Percentiles rank a stretch among this genome's conserved stretches.
Conservation (phyloP, 2,329 filamentous ascomycete species). For the Exophiala sp. region DNA sequence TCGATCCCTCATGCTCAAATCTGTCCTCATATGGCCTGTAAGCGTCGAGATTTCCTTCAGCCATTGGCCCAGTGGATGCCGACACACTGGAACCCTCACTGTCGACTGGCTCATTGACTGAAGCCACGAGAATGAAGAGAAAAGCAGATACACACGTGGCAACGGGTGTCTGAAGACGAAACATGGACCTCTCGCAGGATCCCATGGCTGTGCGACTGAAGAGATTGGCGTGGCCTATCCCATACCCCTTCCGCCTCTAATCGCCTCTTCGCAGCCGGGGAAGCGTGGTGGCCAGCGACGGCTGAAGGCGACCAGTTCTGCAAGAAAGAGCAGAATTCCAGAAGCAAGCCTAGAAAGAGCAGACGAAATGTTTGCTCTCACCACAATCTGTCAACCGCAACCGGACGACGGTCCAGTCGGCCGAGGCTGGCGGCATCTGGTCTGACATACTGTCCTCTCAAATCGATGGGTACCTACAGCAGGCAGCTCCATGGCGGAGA, state of each 20-base stretch:
- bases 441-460: slow-evolving; percentile 10
- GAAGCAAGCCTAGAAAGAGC: neutral
- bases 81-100: neutral
- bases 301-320: neutral
- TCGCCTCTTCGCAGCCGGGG: neutral
- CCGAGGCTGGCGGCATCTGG: neutral
- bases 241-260: neutral
- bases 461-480: slow-evolving; percentile 22
- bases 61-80: neutral
- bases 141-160: slow-evolving; percentile 7
- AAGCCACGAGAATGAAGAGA: neutral
- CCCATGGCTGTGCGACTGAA: slow-evolving; percentile 3
- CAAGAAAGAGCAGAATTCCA: neutral
- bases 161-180: slow-evolving; percentile 10
- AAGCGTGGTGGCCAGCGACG: neutral
- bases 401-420: neutral
- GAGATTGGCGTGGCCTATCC: neutral
- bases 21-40: neutral
- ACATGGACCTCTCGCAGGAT: slow-evolving; percentile 6
- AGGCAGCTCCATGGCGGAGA: slow-evolving; percentile 8
- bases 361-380: neutral
- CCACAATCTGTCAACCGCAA: slow-evolving; percentile 2
- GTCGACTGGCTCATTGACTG: neutral
- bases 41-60: neutral
- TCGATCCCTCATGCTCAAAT: neutral